phyloP scores from a whole-genome alignment of 139 green algal genomes.

The Micromonas commoda region DNA sequence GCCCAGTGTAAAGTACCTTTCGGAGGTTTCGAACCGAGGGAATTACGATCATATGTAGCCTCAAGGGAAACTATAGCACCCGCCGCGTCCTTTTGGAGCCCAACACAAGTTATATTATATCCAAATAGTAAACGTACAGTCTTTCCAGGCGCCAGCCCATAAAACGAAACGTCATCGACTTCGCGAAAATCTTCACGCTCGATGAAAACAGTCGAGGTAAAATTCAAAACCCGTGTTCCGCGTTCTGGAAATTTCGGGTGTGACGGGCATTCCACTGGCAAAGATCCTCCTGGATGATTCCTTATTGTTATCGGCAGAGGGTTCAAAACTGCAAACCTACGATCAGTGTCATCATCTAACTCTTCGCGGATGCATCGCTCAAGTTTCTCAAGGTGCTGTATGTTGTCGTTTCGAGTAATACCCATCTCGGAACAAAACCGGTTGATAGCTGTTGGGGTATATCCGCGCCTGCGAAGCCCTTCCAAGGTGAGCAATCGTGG shows the following conservation, averaged over 20 bases:
- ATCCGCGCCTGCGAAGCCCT: slow-evolving; percentile 81
- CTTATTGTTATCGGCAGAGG: slow-evolving; percentile 67
- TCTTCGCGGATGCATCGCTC: slow-evolving; percentile 79
- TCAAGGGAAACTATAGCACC: neutral
- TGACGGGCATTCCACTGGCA: slow-evolving; percentile 24
- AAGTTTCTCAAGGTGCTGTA: slow-evolving; percentile 47
- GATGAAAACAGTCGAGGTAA: slow-evolving; percentile 78
- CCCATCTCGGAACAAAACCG: slow-evolving; percentile 69
- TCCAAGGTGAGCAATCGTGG: slow-evolving; percentile 85
- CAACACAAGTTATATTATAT: slow-evolving; percentile 32
- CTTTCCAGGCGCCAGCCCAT: slow-evolving; percentile 90
- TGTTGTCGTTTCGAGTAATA: slow-evolving; percentile 62
- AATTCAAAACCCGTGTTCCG: slow-evolving; percentile 10
- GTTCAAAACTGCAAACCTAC: slow-evolving; percentile 78
- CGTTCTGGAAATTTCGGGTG: slow-evolving; percentile 23
- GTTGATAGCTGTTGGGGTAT: slow-evolving; percentile 82
- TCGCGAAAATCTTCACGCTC: slow-evolving; percentile 88
- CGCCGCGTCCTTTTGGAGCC: neutral
- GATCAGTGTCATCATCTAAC: slow-evolving; percentile 60
- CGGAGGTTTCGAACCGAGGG: neutral
- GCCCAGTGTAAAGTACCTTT: slow-evolving; percentile 96
- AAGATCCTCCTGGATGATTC: slow-evolving; percentile 34
- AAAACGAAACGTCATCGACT: slow-evolving; percentile 84
- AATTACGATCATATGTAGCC: slow-evolving; percentile 1
- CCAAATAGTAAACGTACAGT: slow-evolving; percentile 68